Base-by-base conservation (phyloP, 1,139 yeast genomes). In the Zygotorulaspora mrakii region DNA sequence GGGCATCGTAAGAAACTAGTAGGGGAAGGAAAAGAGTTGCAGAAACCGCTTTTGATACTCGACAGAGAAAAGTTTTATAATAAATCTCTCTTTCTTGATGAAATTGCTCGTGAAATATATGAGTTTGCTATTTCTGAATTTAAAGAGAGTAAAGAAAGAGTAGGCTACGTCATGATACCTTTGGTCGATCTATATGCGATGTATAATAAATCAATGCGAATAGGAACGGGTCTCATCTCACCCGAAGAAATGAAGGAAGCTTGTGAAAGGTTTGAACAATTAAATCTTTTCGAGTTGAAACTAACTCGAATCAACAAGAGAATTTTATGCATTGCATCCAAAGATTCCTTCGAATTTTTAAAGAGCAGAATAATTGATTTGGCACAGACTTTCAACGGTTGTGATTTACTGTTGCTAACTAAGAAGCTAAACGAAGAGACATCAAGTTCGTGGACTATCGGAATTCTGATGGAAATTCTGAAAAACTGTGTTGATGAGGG, bases 391-490 rank as follows among this genome's bases (percentile, higher is more conserved):
- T 47, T 46, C 33, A 52, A 57, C 18, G 52, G 68, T 25, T 50
- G 47, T 12, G 54, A 61, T 40, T 42, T 48, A 25, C 31, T 67
- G 31, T 49, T 57, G 42, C 39, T 62, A 16, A 52, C 52, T 37
- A 47, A 61, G 41, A 28, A 42, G 37, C 23, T 53, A 40, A 48
- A 61, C 32, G 41, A 50, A 5, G 52, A 53, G 21, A 55, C 76
- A 39, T 73, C 71, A 47, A 71, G 81, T 47, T 67, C 68, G 24
- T 85, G 94, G 89, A 79, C 89, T 12, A 69, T 80, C 31, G 75
- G 77, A 22, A 78, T 86, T 12, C 73, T 89, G 2, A 69, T 68
- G 11, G 94, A 85, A 55, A 86, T 85, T 48, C 61, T 86, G 12
- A 78, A 77, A 40, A 67, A 71, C 43, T 79, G 84, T 17, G 73